A percentile compares a stretch with the other conserved stretches of the same genome.
Evolutionary conservation across 2,329 filamentous ascomycete species (phyloP).

Genomic region (Colletotrichum tropicale): DNA sequence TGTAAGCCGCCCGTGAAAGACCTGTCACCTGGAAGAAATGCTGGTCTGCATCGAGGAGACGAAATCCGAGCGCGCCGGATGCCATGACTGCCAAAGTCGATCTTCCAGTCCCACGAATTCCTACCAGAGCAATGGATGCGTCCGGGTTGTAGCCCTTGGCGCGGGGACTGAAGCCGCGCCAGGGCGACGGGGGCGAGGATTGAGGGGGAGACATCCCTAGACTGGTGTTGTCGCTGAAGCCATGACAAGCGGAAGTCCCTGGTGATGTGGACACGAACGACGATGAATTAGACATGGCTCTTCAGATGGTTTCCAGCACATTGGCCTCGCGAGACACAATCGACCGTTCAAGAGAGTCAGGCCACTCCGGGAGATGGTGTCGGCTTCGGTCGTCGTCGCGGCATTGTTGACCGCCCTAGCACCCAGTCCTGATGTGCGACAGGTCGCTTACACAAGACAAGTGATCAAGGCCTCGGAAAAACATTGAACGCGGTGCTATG

Average conservation of each 20-base stretch:
- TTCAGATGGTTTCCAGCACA: background rate
- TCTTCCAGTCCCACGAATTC: conserved; percentile 76
- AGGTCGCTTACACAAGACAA: background rate
- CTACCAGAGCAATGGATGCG: conserved; percentile 75
- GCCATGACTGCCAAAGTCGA: conserved; percentile 78
- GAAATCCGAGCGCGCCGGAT: conserved; percentile 70
- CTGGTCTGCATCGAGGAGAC: conserved; percentile 71
- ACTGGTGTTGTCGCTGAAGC: background rate
- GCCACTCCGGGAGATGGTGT: background rate
- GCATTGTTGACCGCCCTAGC: background rate
- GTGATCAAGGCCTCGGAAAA: background rate
- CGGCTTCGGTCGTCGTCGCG: background rate
- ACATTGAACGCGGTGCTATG: background rate
- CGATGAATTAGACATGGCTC: background rate
- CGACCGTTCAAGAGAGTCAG: background rate
- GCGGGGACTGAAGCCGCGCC: background rate
- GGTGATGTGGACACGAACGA: background rate
- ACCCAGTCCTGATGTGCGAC: background rate
- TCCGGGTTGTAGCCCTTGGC: conserved; percentile 34
- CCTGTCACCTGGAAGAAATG: conserved; percentile 70
- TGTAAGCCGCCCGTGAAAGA: conserved; percentile 65
- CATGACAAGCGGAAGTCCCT: background rate
- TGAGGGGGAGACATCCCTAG: background rate
- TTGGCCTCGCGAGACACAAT: background rate
- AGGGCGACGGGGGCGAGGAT: background rate